These are phyloP conservation scores for Citrus mangshanensis DNA, from an alignment of 345 rosid species.

Conservation along the genomic window DNA sequence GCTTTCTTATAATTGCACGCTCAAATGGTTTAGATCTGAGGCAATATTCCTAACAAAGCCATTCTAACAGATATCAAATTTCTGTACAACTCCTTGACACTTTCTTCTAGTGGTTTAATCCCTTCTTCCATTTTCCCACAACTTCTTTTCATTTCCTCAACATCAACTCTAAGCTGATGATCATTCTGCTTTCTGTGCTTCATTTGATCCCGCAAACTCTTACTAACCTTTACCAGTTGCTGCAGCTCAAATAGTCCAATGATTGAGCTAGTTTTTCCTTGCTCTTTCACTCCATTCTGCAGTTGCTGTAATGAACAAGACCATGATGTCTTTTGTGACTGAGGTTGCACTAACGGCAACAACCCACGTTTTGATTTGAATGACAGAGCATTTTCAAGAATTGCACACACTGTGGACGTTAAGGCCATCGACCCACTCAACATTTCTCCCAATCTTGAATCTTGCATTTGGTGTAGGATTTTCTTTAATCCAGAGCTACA, in stretches of 20 bases:
- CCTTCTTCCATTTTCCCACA: neutral
- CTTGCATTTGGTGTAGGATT: neutral
- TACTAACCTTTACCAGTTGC: neutral
- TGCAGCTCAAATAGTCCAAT: neutral
- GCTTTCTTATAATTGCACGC: too few relatives aligned
- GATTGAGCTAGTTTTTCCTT: neutral
- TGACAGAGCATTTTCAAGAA: conserved; percentile 6
- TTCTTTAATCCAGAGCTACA: neutral
- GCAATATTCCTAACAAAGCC: neutral
- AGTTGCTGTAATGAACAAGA: neutral
- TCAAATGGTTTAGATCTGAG: neutral
- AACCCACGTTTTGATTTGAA: conserved; percentile 6
- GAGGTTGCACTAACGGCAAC: neutral
- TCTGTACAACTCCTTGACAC: conserved; percentile 8
- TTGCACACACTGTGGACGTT: neutral
- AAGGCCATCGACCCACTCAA: conserved; percentile 5
- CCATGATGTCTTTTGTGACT: neutral
- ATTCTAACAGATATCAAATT: conserved; percentile 12
- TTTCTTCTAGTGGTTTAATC: neutral
- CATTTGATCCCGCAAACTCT: neutral
- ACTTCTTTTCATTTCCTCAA: neutral
- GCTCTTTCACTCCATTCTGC: neutral
- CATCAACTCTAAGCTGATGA: neutral
- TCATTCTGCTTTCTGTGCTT: neutral
- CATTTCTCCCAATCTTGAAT: conserved; percentile 5